Base-by-base conservation (phyloP, 192 early-diverging fungal genomes). In the Glomus cerebriforme region DNA sequence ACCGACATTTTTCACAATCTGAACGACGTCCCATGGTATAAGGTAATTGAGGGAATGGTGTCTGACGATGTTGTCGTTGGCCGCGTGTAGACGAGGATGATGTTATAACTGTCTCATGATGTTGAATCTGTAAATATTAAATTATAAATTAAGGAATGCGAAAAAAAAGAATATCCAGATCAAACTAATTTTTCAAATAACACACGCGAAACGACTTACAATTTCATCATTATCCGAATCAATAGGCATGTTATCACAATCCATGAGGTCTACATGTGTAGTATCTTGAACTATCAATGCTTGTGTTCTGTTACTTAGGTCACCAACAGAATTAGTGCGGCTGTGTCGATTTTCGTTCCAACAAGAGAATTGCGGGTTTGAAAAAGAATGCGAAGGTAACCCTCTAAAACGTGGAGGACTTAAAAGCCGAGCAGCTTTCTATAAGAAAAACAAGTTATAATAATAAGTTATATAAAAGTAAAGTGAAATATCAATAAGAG, bases 1-100 rank as follows among this genome's bases (percentile, higher is more conserved):
- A 69, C 29, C 69, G 80, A 47, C 84, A 85, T 73, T 84, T 85
- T 73, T 85, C 84, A 76, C 84, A 85, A 73, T 85, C 84, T 15
- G 70, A 32, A 24, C 84, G 73, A 68, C 45, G 83, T 5, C 84
- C 84, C 84, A 85, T 85, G 12, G 79, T 76, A 43, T 27, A 76
- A 29, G 60, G 31, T 64, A 76, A 12, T 45, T 35, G 24, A 27
- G 37, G 31, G 6, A 4, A 22, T 9, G 15, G 31, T 62, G 10
- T 32, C 5, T 29, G 35, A 12, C 74, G 59, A 37, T 76, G 32
- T 17, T 45, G 13, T 60, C 49, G 49, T 45, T 63, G 74, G 17
- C 32, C 10, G 9, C 66, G 29, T 64, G 39, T 64, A 15, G 74
- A n/a, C 32, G 29, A 22, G 22, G 74, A 39, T 75, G 24, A 22